Conservation (phyloP, 2,329 filamentous ascomycete genomes). For the Nigrograna mackinnonii region DNA sequence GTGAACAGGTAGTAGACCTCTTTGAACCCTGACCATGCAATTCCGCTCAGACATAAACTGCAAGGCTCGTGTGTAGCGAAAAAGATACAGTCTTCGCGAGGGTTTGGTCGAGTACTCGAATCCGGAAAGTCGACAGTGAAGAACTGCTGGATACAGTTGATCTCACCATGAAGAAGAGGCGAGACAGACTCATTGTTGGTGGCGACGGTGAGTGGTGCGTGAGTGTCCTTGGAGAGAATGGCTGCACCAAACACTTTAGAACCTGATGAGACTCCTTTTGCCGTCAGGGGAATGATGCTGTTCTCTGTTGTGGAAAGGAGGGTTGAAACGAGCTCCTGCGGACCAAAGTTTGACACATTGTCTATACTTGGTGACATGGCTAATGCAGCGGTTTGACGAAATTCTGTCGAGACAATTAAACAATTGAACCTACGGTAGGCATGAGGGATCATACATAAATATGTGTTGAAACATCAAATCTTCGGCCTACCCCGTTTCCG, state of each 20-base stretch:
- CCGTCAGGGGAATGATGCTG: background rate
- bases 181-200: constrained; percentile 61
- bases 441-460: too few species aligned
- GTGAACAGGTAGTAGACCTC: constrained; percentile 64
- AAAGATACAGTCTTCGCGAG: constrained; percentile 57
- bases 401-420: too few species aligned
- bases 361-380: too few species aligned
- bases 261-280: background rate
- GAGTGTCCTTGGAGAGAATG: constrained; percentile 49
- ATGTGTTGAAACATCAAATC: too few species aligned
- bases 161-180: constrained; percentile 62
- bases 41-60: constrained; percentile 61
- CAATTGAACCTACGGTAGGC: too few species aligned
- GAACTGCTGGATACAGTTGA: constrained; percentile 64
- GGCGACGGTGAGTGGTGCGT: constrained; percentile 52
- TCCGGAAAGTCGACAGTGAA: constrained; percentile 42
- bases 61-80: constrained; percentile 64
- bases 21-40: constrained; percentile 61
- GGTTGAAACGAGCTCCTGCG: background rate
- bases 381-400: too few species aligned
- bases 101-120: constrained; percentile 43
- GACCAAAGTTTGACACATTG: too few species aligned
- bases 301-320: background rate
- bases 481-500: too few species aligned
- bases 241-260: constrained; percentile 61